Conservation (phyloP, 2,329 filamentous ascomycete genomes). For the Teratosphaeriaceae sp. region DNA sequence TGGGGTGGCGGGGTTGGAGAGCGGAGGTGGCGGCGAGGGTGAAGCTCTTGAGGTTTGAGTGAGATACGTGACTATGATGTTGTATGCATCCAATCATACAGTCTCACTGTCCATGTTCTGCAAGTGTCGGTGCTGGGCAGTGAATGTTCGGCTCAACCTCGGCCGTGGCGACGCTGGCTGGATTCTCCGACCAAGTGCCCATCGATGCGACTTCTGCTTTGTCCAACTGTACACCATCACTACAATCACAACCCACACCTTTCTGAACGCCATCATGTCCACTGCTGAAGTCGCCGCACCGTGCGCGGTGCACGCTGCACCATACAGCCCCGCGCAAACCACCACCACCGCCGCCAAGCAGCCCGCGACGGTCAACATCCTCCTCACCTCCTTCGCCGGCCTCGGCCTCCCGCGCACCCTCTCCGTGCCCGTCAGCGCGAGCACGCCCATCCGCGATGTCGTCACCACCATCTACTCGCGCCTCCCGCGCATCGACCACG, state of each 20-base stretch:
- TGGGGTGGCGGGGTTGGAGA: slow-evolving; percentile 17
- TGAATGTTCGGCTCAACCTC: too few species aligned
- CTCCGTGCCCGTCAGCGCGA: slow-evolving; percentile 62
- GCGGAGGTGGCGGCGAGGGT: not conserved
- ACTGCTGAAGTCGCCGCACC: not conserved
- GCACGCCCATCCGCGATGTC: slow-evolving; percentile 56
- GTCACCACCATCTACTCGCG: slow-evolving; percentile 59
- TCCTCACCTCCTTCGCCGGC: slow-evolving; percentile 78
- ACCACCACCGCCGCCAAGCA: not conserved
- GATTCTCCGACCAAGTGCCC: too few species aligned
- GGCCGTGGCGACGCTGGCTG: too few species aligned
- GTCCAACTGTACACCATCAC: too few species aligned
- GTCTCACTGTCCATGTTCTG: too few species aligned
- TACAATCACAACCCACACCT: not conserved
- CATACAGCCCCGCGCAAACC: not conserved
- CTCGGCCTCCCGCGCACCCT: slow-evolving; percentile 77
- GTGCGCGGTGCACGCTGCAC: not conserved
- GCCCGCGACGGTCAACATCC: slow-evolving; percentile 58
- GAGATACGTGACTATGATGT: too few species aligned
- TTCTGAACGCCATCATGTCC: not conserved
- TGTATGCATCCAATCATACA: too few species aligned
- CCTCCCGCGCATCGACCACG: slow-evolving; percentile 50
- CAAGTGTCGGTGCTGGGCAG: too few species aligned
- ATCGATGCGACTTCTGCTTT: too few species aligned
- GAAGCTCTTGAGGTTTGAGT: slow-evolving; percentile 2